Conservation (phyloP, 2,329 filamentous ascomycete species). For the Penicillium hesseltinei region DNA sequence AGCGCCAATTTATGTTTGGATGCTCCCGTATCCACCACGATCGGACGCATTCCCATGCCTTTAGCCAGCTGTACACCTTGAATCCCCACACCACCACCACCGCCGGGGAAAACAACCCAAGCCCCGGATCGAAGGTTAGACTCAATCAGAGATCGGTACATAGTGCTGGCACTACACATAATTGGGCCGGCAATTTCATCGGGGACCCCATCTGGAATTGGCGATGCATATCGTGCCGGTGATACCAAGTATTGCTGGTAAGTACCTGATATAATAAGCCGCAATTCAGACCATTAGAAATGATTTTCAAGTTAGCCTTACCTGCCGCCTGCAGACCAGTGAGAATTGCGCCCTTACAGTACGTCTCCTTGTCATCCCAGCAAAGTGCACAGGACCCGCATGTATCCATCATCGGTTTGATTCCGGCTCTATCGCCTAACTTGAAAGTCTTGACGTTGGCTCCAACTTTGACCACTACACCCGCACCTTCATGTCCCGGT, state of each 20-base stretch:
- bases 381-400: slow-evolving; percentile 54
- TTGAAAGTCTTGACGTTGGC: slow-evolving; percentile 53
- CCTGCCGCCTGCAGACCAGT: slow-evolving; percentile 45
- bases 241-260: slow-evolving; percentile 61
- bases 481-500: slow-evolving; percentile 57
- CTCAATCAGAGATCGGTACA: slow-evolving; percentile 56
- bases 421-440: slow-evolving; percentile 54
- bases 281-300: background rate
- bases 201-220: slow-evolving; percentile 55
- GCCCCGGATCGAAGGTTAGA: slow-evolving; percentile 51
- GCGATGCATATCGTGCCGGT: slow-evolving; percentile 54
- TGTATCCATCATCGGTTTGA: slow-evolving; percentile 53
- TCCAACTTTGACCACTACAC: slow-evolving; percentile 58
- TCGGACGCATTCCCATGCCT: slow-evolving; percentile 57
- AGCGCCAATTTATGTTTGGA: slow-evolving; percentile 48
- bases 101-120: slow-evolving; percentile 46
- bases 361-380: slow-evolving; percentile 54
- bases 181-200: slow-evolving; percentile 59
- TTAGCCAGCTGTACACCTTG: slow-evolving; percentile 56
- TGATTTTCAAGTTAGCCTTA: slow-evolving; percentile 18
- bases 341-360: slow-evolving; percentile 32
- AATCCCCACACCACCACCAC: slow-evolving; percentile 57
- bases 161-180: slow-evolving; percentile 60
- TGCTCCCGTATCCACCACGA: slow-evolving; percentile 55
- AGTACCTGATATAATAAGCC: slow-evolving; percentile 38